phyloP scores from a whole-genome alignment of 306 rosid species.

The Senna tora region DNA sequence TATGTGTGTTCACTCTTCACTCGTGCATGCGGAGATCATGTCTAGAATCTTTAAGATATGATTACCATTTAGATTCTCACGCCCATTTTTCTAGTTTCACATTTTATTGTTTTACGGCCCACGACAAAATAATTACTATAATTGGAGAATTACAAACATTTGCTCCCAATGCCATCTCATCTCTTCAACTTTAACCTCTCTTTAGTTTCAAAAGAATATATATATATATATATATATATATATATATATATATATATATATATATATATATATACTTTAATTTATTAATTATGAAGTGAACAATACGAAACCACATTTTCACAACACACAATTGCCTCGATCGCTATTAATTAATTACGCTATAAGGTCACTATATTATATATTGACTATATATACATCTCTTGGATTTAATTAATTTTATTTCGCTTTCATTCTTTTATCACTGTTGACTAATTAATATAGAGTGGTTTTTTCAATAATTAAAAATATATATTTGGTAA shows the following conservation, averaged over 20 bases:
- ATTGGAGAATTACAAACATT: slow-evolving; percentile 8
- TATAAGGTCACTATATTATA: not conserved
- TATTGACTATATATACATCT: too few relatives aligned
- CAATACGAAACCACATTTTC: not conserved
- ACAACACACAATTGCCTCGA: not conserved
- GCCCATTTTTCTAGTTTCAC: slow-evolving; percentile 33
- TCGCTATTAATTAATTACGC: not conserved
- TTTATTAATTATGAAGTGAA: slow-evolving; percentile 5
- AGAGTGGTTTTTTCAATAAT: too few relatives aligned
- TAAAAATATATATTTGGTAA: too few relatives aligned
- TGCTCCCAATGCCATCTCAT: slow-evolving; percentile 11
- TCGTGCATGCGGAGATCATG: slow-evolving; percentile 39
- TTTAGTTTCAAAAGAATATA: not conserved
- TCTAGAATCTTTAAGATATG: slow-evolving; percentile 41
- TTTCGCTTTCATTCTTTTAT: too few relatives aligned
- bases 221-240: too few relatives aligned
- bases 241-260: too few relatives aligned
- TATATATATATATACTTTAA: not conserved
- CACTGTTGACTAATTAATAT: not conserved
- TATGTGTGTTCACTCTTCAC: slow-evolving; percentile 30
- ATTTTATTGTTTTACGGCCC: not conserved
- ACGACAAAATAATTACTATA: slow-evolving; percentile 38
- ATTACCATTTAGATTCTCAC: slow-evolving; percentile 35
- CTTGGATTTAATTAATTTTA: slow-evolving; percentile 1
- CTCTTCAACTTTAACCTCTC: slow-evolving; percentile 5